Evolutionary conservation across 208 protist genomes (phyloP).

Genomic region (Trypanosoma vivax): DNA sequence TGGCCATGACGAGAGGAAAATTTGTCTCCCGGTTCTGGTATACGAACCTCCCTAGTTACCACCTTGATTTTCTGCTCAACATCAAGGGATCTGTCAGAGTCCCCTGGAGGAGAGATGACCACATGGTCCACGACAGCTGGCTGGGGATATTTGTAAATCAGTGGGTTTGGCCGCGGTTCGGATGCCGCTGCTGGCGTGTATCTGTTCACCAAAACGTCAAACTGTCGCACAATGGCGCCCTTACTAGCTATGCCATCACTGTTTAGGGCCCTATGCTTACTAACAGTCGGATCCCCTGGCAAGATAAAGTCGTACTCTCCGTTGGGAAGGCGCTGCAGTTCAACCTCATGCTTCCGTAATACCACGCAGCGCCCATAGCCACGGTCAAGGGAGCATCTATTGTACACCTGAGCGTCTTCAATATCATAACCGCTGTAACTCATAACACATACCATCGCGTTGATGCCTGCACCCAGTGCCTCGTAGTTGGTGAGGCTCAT

Average conservation of each 20-base stretch:
- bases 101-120: conserved; percentile 80
- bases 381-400: conserved; percentile 94
- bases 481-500: conserved; percentile 96
- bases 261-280: conserved; percentile 84
- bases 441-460: conserved; percentile 99
- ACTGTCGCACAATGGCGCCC: conserved; percentile 79
- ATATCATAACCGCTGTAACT: conserved; percentile 99
- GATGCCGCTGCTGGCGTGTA: conserved; percentile 47
- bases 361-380: conserved; percentile 96
- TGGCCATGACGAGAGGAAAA: conserved; percentile 99
- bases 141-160: conserved; percentile 91
- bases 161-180: conserved; percentile 53
- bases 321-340: conserved; percentile 51
- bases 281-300: conserved; percentile 54
- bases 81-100: conserved; percentile 72
- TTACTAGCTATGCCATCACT: conserved; percentile 91
- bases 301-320: conserved; percentile 70
- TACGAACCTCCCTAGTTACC: conserved; percentile 86
- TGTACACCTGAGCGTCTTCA: conserved; percentile 99
- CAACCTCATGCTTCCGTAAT: conserved; percentile 85
- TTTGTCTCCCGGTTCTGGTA: conserved; percentile 99
- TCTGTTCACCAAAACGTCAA: conserved; percentile 96
- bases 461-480: conserved; percentile 98
- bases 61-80: conserved; percentile 95
- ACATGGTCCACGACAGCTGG: conserved; percentile 94